phyloP scores from a whole-genome alignment of 2,329 filamentous ascomycete species.

The Aspergillus clavatus region DNA sequence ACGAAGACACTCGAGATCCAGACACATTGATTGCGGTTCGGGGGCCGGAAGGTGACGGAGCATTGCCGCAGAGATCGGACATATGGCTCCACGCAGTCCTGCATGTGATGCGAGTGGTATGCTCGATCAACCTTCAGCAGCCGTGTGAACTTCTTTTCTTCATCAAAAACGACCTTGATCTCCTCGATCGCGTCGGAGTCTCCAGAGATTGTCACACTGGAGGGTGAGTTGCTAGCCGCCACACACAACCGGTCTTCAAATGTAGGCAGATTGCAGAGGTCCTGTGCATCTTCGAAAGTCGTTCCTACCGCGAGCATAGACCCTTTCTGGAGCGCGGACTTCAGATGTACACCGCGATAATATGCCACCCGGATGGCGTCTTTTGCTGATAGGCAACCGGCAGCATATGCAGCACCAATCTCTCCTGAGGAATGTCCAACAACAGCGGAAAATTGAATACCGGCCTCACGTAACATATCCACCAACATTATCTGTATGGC shows the following conservation, averaged over 20 bases:
- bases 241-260: constrained; percentile 19
- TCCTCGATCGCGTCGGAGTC: constrained; percentile 16
- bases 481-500: constrained; percentile 30
- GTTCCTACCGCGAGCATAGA: constrained; percentile 12
- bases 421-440: constrained; percentile 31
- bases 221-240: constrained; percentile 24
- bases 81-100: no score
- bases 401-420: constrained; percentile 29
- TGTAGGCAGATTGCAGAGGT: no score
- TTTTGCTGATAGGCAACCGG: constrained; percentile 4
- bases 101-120: constrained; percentile 32
- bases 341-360: constrained; percentile 8
- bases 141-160: constrained; percentile 23
- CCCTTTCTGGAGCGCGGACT: not conserved
- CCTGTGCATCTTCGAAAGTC: no score
- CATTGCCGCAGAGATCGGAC: no score
- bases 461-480: constrained; percentile 16
- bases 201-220: constrained; percentile 23
- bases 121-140: constrained; percentile 24
- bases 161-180: no score
- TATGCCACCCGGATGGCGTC: constrained; percentile 1
- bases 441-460: constrained; percentile 14
- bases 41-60: no score
- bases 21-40: no score
- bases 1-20: not conserved